Base-by-base conservation (phyloP, 2,329 filamentous ascomycete species). In the Fonsecaea multimorphosa region DNA sequence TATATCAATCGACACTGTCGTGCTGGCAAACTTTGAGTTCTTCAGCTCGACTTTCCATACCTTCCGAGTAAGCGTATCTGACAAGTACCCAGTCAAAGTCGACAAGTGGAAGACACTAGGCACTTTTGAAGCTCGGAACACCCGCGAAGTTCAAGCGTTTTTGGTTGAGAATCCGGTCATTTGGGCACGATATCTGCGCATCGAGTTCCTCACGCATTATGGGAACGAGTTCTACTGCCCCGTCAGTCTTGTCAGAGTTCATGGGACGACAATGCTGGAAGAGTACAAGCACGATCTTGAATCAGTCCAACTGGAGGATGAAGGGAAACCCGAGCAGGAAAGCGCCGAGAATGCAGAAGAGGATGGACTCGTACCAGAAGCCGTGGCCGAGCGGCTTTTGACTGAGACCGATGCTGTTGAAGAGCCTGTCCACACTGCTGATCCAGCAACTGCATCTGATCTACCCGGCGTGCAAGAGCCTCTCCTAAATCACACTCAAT, bases 1-100 rank as follows among this genome's bases (percentile, higher is more conserved):
- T 71, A 90, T 89, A 52, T 84, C 96, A 52, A 91, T 99, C 65
- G 95, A 99, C 76, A 99, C 95, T 0, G 84, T 99, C 46, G 95
- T 98, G n/a, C 84, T 99, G 61, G 95, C 94, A 68, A 99, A 99
- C 76, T 99, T 96, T 73, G 95, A 99, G 77, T 99, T 99, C 82
- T 99, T 99, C 82, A 97, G 93, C 62, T 97, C 93, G 75, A 97
- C 96, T 85, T 91, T 98, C 72, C 90, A 93, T 60, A 91, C 89
- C 55, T 97, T 99, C 77, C 86, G 91, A 58, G 88, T 98, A 71
- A 96, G 92, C 75, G 94, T 97, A 55, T 96, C 93, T 64, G 95
- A 98, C 79, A 88, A 92, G 63, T 98, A 97, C 77, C 95, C 95
- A 0, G 91, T 95, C 61, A 98, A 97, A 78, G 78, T 87, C 63